A percentile compares a stretch with the other conserved stretches of the same genome.
These are phyloP conservation scores for Xenoacremonium recifei DNA, from an alignment of 2,329 filamentous ascomycete species.

Conservation along the genomic window DNA sequence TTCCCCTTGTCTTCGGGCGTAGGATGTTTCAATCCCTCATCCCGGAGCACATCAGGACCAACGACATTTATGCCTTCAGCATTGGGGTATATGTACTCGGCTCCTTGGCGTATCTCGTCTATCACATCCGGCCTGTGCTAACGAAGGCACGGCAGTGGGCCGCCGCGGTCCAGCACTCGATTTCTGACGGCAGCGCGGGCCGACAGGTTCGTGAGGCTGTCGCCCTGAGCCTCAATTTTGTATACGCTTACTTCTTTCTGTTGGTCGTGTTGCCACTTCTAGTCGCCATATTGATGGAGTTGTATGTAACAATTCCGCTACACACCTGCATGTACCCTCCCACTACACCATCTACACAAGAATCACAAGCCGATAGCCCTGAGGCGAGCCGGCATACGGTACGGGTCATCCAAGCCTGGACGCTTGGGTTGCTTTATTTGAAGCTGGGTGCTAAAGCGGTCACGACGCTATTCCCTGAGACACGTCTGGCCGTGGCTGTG, in stretches of 20 bases:
- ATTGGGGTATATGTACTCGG: constrained; percentile 83
- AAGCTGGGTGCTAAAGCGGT: constrained; percentile 74
- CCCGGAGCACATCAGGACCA: constrained; percentile 71
- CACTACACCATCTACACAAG: constrained; percentile 27
- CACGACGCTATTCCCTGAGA: constrained; percentile 64
- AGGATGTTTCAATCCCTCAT: constrained; percentile 72
- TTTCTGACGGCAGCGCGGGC: constrained; percentile 19
- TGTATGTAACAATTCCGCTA: constrained; percentile 84
- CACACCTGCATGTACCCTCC: constrained; percentile 69
- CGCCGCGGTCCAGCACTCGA: constrained; percentile 17
- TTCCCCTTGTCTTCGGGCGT: constrained; percentile 84
- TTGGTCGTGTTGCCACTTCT: constrained; percentile 78
- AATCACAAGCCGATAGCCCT: constrained; percentile 20
- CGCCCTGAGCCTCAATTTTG: constrained; percentile 44
- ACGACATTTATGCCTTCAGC: constrained; percentile 96
- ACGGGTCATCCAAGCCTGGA: constrained; percentile 91
- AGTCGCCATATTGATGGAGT: constrained; percentile 76
- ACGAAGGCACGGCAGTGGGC: constrained; percentile 31
- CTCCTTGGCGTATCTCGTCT: constrained; percentile 59
- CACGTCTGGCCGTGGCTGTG: constrained; percentile 72
- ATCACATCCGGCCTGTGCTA: constrained; percentile 47
- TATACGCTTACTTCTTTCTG: constrained; percentile 75
- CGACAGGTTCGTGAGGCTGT: constrained; percentile 26
- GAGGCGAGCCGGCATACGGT: constrained; percentile 61
- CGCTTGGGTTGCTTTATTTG: constrained; percentile 84